These are phyloP conservation scores for Globisporangium cylindrosporum DNA, from an alignment of 352 stramenopile genomes.

Conservation along the genomic window DNA sequence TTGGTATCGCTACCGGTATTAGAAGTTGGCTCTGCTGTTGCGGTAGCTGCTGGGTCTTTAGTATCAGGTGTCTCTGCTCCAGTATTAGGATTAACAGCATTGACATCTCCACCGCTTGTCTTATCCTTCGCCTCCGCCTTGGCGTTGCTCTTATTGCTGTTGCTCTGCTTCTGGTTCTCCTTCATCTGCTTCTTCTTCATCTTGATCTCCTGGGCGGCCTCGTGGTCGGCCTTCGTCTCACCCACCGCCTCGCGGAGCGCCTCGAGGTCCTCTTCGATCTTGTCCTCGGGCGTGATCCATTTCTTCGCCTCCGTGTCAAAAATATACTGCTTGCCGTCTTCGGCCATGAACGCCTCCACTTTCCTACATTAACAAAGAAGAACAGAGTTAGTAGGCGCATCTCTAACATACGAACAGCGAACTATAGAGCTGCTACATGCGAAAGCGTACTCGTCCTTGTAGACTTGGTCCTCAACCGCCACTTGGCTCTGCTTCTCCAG, in stretches of 20 bases:
- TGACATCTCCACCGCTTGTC: neutral
- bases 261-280: conserved; percentile 69
- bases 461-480: conserved; percentile 49
- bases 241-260: conserved; percentile 47
- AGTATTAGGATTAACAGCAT: neutral
- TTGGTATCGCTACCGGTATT: neutral
- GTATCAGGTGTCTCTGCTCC: neutral
- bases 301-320: conserved; percentile 67
- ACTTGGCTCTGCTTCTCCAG: conserved; percentile 38
- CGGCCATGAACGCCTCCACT: conserved; percentile 47
- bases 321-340: conserved; percentile 69
- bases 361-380: conserved; percentile 20
- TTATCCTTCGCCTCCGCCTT: conserved; percentile 19
- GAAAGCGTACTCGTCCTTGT: conserved; percentile 39
- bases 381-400: neutral
- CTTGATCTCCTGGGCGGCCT: conserved; percentile 15
- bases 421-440: neutral
- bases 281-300: conserved; percentile 68
- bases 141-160: conserved; percentile 22
- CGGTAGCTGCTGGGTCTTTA: conserved; percentile 7
- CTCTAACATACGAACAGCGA: too few relatives aligned
- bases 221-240: conserved; percentile 19
- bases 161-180: conserved; percentile 19
- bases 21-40: conserved; percentile 1
- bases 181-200: conserved; percentile 38